Base-by-base conservation (phyloP, 2,329 filamentous ascomycete species). In the Aspergillus neoniger region DNA sequence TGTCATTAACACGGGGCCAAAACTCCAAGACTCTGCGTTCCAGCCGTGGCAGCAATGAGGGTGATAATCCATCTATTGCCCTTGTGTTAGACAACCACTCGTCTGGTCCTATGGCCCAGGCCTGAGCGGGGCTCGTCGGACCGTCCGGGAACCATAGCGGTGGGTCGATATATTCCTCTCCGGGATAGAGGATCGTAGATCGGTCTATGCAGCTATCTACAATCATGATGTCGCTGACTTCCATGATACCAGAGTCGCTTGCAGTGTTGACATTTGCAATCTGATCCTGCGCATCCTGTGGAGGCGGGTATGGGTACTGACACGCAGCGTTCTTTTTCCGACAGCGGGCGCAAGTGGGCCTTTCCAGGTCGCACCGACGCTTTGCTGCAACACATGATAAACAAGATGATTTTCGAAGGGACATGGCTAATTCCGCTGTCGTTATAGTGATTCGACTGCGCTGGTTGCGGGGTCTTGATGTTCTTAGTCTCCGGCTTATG, bases 261-360 rank as follows among this genome's bases (percentile, higher is more conserved):
- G 25, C 3, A 28, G 25, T 19, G 17, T 3, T 43, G 15, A 6
- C 3, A 21, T 21, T 43, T 39, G 32, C 12, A 5, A 36, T 6
- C 32, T 14, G 12, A 36, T 36, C 32, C 32, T 36, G 10, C 1
- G 19, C 15, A 15, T 8, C 12, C 15, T 19, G 38, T 12, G 36
- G 38, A 53, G 32, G 57, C n/a, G 57, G 57, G 21, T 59, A 59
- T 14, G 57, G 57, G 55, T 59, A 59, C 9, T n/a, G 49, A 28
- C 57, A 59, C 1, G 21, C 15, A 23, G 54, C 4, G n/a, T 30
- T 49, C 14, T 38, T 41, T 17, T 55, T 43, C n/a, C 50, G 12
- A 28, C 57, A 59, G 8, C 57, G 57, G 32, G 51, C 43, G 41
- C 57, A 59, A 15, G 17, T 39, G 15, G 57, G 57, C 6, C 38